phyloP scores from a whole-genome alignment of 495 filamentous ascomycete species.

The Letharia columbiana region DNA sequence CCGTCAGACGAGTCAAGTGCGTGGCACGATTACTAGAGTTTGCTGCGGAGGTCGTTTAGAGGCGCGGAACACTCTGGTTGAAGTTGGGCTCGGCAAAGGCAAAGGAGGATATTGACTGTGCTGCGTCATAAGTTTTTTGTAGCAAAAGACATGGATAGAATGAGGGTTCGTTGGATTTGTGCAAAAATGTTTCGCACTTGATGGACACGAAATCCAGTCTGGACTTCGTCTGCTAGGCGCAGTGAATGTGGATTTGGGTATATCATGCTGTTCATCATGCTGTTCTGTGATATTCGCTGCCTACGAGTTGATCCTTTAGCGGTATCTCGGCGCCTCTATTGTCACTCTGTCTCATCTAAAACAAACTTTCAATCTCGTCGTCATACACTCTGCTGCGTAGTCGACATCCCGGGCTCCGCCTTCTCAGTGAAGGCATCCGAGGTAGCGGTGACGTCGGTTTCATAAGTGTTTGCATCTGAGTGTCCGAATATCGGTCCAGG shows the following conservation, averaged over 20 bases:
- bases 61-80: not conserved
- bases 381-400: not conserved
- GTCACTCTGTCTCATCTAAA: not conserved
- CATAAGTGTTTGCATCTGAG: not conserved
- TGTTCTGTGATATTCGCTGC: not conserved
- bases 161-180: too few species aligned
- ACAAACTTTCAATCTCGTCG: not conserved
- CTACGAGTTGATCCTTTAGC: not conserved
- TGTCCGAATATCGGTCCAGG: constrained; percentile 25
- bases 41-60: too few species aligned
- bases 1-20: too few species aligned
- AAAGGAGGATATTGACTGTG: not conserved
- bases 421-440: not conserved
- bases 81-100: not conserved
- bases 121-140: not conserved
- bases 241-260: not conserved
- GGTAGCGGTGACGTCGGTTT: not conserved
- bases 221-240: too few species aligned
- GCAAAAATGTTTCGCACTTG: too few species aligned
- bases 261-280: not conserved
- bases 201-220: not conserved
- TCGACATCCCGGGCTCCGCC: not conserved
- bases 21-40: too few species aligned
- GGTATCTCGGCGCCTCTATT: not conserved
- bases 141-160: not conserved